phyloP scores from a whole-genome alignment of 345 rosid genomes.

The Tarenaya hassleriana region DNA sequence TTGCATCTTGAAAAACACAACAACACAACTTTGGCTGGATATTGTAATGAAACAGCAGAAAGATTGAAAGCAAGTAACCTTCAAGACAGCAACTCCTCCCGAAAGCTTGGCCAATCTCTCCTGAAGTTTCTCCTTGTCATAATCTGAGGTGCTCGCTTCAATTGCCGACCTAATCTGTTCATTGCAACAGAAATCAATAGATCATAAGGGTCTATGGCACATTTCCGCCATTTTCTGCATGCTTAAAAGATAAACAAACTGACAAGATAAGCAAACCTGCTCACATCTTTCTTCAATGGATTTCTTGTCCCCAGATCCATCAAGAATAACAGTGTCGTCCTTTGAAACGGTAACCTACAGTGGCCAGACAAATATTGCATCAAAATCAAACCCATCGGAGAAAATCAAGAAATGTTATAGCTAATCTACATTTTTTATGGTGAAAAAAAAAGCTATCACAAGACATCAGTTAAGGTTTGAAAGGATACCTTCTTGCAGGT shows the following conservation, averaged over 20 bases:
- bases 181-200: background rate
- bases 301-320: conserved; percentile 93
- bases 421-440: background rate
- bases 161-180: conserved; percentile 54
- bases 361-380: background rate
- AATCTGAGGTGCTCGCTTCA: conserved; percentile 78
- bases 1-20: too few species aligned
- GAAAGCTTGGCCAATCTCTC: conserved; percentile 93
- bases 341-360: conserved; percentile 65
- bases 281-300: conserved; percentile 83
- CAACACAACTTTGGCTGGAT: background rate
- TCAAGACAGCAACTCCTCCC: conserved; percentile 92
- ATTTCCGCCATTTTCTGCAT: background rate
- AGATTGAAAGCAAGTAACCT: conserved; percentile 39
- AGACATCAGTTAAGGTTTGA: background rate
- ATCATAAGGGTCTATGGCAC: background rate
- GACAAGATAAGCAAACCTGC: conserved; percentile 40
- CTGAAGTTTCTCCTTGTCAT: conserved; percentile 89
- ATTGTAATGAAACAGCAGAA: background rate
- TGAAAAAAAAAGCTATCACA: background rate
- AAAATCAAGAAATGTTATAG: background rate
- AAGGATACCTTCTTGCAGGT: conserved; percentile 68
- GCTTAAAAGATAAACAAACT: background rate
- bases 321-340: conserved; percentile 87
- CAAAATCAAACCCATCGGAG: background rate